A percentile compares a stretch with the other conserved stretches of the same genome.
These are phyloP conservation scores for Lichtheimia ramosa DNA, from an alignment of 371 early-diverging fungal species.

Conservation along the genomic window DNA sequence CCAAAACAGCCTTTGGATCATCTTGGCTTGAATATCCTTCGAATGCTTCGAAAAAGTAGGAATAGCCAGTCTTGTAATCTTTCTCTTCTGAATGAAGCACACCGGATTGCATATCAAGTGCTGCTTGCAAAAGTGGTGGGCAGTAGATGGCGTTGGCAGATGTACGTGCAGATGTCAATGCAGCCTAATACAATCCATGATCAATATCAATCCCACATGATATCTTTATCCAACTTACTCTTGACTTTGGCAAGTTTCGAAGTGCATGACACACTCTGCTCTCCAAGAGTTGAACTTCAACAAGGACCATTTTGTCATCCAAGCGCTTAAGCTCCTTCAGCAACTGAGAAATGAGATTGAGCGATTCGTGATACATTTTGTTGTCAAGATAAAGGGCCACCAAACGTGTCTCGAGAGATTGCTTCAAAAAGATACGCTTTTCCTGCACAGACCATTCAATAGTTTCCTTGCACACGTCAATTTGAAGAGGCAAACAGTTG, in stretches of 20 bases:
- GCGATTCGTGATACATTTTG: conserved; percentile 91
- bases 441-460: conserved; percentile 91
- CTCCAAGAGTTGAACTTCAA: conserved; percentile 96
- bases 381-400: conserved; percentile 91
- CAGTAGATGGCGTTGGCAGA: conserved; percentile 98
- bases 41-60: conserved; percentile 98
- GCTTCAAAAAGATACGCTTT: conserved; percentile 92
- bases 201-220: neutral
- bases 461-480: conserved; percentile 89
- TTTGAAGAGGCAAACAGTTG: conserved; percentile 85
- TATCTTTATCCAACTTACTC: conserved; percentile 52
- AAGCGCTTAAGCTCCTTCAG: conserved; percentile 95
- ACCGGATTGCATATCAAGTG: conserved; percentile 97
- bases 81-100: conserved; percentile 97
- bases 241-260: conserved; percentile 91
- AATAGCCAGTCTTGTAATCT: conserved; percentile 98
- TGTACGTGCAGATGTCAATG: conserved; percentile 96
- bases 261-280: conserved; percentile 93
- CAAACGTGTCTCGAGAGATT: conserved; percentile 91
- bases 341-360: conserved; percentile 81
- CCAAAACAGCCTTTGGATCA: conserved; percentile 82
- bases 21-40: conserved; percentile 92
- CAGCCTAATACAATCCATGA: conserved; percentile 60
- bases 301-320: conserved; percentile 97
- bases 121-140: conserved; percentile 97